These are phyloP conservation scores for Cordyceps pruinosa DNA, from an alignment of 2,329 filamentous ascomycete genomes.

Conservation along the genomic window DNA sequence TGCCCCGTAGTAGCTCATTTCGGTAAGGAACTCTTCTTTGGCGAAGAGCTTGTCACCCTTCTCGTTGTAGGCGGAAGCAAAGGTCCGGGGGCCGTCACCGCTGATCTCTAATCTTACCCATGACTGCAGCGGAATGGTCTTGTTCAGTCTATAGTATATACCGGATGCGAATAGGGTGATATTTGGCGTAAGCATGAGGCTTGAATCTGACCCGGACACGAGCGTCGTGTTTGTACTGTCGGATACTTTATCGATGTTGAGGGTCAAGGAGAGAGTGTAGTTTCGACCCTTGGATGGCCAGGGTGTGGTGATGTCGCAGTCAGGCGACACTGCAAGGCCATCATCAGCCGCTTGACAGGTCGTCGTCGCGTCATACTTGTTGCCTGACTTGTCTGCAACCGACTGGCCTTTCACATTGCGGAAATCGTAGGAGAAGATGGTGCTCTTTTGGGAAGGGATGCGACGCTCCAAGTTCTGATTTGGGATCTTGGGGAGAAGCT, in stretches of 20 bases:
- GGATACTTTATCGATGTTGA: conserved; percentile 27
- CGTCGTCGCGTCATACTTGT: conserved; percentile 24
- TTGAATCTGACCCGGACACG: conserved; percentile 36
- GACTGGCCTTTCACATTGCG: conserved; percentile 1
- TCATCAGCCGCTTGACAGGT: conserved; percentile 27
- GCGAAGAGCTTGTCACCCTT: conserved; percentile 2
- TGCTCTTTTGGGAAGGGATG: conserved; percentile 13
- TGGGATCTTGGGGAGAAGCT: conserved; percentile 15
- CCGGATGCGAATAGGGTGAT: conserved; percentile 29
- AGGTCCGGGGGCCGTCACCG: conserved; percentile 1
- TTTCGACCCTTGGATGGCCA: conserved; percentile 47
- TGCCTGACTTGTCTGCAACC: conserved; percentile 16
- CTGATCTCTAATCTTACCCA: conserved; percentile 8
- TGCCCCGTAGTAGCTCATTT: conserved; percentile 9
- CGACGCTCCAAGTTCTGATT: conserved; percentile 19
- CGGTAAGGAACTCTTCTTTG: conserved; percentile 1
- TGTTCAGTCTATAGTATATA: conserved; percentile 29
- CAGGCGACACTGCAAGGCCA: conserved; percentile 25
- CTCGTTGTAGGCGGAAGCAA: not conserved
- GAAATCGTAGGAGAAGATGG: conserved; percentile 21
- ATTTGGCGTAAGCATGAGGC: conserved; percentile 33
- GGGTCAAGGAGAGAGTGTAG: conserved; percentile 44
- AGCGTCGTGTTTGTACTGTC: conserved; percentile 30
- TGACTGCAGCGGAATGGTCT: not conserved
- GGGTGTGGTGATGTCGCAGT: conserved; percentile 40